These are phyloP conservation scores for Pichia heedii DNA, from an alignment of 805 yeast species.

Conservation along the genomic window DNA sequence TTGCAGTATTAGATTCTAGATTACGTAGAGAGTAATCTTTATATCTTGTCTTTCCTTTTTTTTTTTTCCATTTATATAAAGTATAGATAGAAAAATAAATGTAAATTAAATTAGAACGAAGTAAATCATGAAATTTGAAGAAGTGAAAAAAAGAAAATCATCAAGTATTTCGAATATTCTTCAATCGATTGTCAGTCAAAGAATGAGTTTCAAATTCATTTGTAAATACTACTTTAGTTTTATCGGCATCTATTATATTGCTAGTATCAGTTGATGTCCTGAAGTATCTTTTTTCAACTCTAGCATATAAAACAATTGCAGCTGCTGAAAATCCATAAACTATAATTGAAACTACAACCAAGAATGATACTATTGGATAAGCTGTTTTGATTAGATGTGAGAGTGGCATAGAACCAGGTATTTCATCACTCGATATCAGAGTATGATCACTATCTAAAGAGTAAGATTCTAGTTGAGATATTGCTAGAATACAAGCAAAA, in stretches of 20 bases:
- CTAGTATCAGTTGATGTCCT: too few species aligned
- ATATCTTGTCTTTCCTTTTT: too few species aligned
- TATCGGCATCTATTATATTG: too few species aligned
- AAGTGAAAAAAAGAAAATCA: too few species aligned
- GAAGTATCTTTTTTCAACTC: not conserved
- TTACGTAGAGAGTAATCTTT: conserved; percentile 17
- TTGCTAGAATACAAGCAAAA: conserved; percentile 24
- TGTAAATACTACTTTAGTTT: too few species aligned
- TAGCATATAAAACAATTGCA: conserved; percentile 48
- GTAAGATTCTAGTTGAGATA: conserved; percentile 21
- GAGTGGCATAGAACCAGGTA: conserved; percentile 17
- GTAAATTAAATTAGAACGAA: too few species aligned
- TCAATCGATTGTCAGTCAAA: too few species aligned
- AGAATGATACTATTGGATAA: conserved; percentile 45
- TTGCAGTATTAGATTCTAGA: conserved; percentile 69
- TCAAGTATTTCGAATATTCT: too few species aligned
- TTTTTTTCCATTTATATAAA: too few species aligned
- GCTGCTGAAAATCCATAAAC: conserved; percentile 53
- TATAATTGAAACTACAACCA: conserved; percentile 41
- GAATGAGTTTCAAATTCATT: too few species aligned
- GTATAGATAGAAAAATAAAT: too few species aligned
- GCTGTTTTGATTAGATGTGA: conserved; percentile 23
- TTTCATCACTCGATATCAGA: conserved; percentile 15
- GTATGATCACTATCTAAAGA: conserved; percentile 28
- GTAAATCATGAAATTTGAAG: too few species aligned